Evolutionary conservation across 192 early-diverging fungal genomes (phyloP), one percentile per base, ranked within the genome.

Genomic region (Allomyces macrogynus): DNA sequence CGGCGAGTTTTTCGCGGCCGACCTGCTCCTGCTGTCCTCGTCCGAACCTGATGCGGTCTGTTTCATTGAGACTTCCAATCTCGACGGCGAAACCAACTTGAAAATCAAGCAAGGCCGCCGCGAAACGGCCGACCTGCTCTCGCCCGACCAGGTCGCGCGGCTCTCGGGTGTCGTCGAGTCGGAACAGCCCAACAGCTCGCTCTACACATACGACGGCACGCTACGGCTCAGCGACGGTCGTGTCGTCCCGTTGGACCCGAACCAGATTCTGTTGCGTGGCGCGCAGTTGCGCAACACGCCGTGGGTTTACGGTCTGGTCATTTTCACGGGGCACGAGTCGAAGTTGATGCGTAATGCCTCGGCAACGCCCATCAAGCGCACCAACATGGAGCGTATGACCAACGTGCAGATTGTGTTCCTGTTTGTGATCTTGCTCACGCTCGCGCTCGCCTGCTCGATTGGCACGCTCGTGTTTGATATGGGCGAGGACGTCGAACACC

Each of bases 281-380:
- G 92, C 93, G 14, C 86, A 89, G 75, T 71, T 96, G 65, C 84
- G 93, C 61, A 98, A 98, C 73, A 98, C 95, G 10, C 71, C 77
- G 62, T 98, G 93, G 93, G 77, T 91, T 62, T 98, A 95, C 70
- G 92, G 85, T 22, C 73, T 92, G n/a, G 91, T 88, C 8, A 77
- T 98, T 18, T 95, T 94, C 68, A 98, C 95, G 5, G 95, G 95
- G 60, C 93, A 96, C 71, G 95, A 98, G 66, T 90, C 93, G 14
- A 98, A 98, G 72, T 78, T 98, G 43, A 95, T 98, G 92, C 81
- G 87, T 70, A 98, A 98, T 67, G 89, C 92, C 0, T 89, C 83
- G 61, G 84, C 73, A 0, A 89, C 90, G n/a, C 93, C 93, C 9
- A 90, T 89, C 72, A 98, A 98, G 74, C 84, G 81, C 43, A 94